Evolutionary conservation across 352 stramenopile species (phyloP), one percentile per base, ranked within the genome.

Genomic region (Phytophthora nicotianae): DNA sequence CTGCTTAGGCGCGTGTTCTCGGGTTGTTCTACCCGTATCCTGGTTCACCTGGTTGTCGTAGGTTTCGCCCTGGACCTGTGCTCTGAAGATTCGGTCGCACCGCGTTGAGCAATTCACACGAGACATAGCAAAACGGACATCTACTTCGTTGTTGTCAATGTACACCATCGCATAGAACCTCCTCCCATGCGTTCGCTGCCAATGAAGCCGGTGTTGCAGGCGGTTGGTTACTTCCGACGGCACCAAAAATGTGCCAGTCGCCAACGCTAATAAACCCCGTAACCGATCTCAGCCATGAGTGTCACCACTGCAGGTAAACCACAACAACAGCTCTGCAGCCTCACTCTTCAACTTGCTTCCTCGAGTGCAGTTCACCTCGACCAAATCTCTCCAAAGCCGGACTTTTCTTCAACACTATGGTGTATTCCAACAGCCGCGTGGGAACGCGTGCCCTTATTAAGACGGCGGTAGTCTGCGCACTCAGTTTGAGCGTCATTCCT

Each of bases 341-440:
- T 72, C 65, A 73, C 45, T 65, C 45, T 57, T 58, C 41, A 65
- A 73, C 26, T 65, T 43, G 29, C 59, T 60, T 58, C 33, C 43
- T 71, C 50, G 35, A 14, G 62, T 58, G 50, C 45, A 67, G 26
- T 29, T 33, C 62, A 56, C 26, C 49, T 63, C 41, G 47, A 71
- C 48, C 24, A 51, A 51, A 48, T 37, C 23, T 50, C 13, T 42
- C 29, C 33, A 32, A n/a, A 50, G 35, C 33, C 21, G 21, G n/a
- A 54, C 42, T 37, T 16, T 50, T 40, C 20, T 46, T 40, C 32
- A 58, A 59, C 50, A 53, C 37, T 23, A 73, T 76, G 68, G 63
- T 76, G 49, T 73, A 60, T 38, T 64, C 57, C 16, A 48, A 50
- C 38, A 60, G 62, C 38, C 46, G 63, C 58, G 40, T 47, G 27